Evolutionary conservation across 257 asterid species (phyloP), one percentile per base, ranked within the genome.

Genomic region (Nicotiana attenuata): DNA sequence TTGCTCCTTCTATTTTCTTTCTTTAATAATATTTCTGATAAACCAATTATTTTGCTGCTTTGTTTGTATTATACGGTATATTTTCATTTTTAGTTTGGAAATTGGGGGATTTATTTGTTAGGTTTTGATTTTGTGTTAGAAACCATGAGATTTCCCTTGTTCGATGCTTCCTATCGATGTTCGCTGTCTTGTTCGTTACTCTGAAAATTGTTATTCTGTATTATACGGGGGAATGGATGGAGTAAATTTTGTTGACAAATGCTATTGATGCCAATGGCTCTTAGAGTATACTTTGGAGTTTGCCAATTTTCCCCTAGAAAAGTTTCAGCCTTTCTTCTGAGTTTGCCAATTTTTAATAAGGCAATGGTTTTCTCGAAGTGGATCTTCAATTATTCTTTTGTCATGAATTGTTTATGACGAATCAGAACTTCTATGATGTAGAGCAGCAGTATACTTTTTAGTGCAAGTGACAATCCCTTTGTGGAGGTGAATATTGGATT

Each of bases 211-310:
- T 26, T 26, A 1, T 31, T 31, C 5, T 31, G 35, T 31, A 31
- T 31, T 31, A 31, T 31, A 55, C 80, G 38, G 35, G 28, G 65
- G 41, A 80, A 20, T 28, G 78, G 55, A 35, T 38, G 68, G 38
- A 56, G 20, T 45, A 41, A 78, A 69, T 57, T 64, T 26, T 77
- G 9, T 69, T 56, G 82, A 84, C 87, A 87, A 63, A 76, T 84
- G 86, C 80, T 53, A 15, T 67, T 26, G 28, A 26, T 26, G 28
- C 89, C 89, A 84, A 82, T 80, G 71, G 80, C 29, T 33, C 61
- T 24, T 28, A 16, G 7, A 65, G 33, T 31, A 28, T 28, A 28
- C 31, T 28, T 68, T 69, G 79, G 56, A 29, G 14, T 61, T 59
- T 83, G 59, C 81, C 88, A 81, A 81, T 65, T 11, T 69, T 69